Evolutionary conservation across 257 asterid genomes (phyloP), one percentile per base, ranked within the genome.

Genomic region (Solanum okadae): DNA sequence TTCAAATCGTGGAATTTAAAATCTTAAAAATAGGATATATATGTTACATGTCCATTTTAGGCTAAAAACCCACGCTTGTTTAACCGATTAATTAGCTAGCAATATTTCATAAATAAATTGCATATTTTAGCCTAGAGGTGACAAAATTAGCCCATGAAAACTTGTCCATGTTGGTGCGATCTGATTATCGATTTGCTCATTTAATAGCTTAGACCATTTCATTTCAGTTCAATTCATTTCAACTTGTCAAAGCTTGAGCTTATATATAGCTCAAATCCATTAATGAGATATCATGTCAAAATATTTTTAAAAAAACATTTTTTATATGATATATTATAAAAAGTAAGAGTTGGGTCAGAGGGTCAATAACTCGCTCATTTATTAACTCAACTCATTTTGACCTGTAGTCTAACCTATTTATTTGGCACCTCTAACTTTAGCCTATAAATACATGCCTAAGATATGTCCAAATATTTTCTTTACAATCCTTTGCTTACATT

Each of bases 361-460:
- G 56, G 20, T 61, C 13, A 61, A 61, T 61, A 61, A 61, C 13
- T 22, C 12, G 4, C 5, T 0, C 4, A 61, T 22, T 61, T 61
- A 61, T 61, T 61, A 61, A 61, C 14, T 22, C 5, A 59, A 20
- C 23, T 22, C n/a, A 8, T 20, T 20, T 8, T 8, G 67, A 20
- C 12, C 0, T 14, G 20, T 0, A 46, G 11, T 0, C 2, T 8
- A 59, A 59, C 68, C 68, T 22, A 3, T 3, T 8, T 23, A 22
- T 59, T 59, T 20, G n/a, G 4, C 5, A 59, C 11, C 13, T 59
- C 68, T 8, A 20, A 22, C 25, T 8, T 75, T 35, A 9, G 34
- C 83, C 59, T 78, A 78, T 78, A 42, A 42, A 42, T 78, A 42
- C 85, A 42, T 44, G 25, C 25, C 38, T 79, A 79, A 27, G 85